These are phyloP conservation scores for Fraxinus greggii DNA, from an alignment of 305 asterid genomes.

Conservation along the genomic window DNA sequence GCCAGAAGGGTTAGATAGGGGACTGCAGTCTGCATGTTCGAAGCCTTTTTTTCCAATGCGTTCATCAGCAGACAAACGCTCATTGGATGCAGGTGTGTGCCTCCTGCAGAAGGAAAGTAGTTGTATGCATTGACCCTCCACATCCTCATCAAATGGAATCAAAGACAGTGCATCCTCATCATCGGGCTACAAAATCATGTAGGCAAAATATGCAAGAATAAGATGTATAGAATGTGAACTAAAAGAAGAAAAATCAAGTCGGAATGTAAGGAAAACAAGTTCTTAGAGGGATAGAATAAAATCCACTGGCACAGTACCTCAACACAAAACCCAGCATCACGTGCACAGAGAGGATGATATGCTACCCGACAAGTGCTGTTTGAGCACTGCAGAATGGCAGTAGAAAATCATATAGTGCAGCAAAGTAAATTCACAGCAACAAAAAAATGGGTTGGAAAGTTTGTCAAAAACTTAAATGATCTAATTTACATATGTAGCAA, in stretches of 20 bases:
- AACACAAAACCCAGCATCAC: conserved; percentile 96
- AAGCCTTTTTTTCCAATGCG: conserved; percentile 39
- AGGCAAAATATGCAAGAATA: conserved; percentile 12
- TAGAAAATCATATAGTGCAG: conserved; percentile 21
- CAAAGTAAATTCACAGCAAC: conserved; percentile 1
- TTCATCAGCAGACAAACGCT: conserved; percentile 51
- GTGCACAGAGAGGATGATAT: conserved; percentile 98
- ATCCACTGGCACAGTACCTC: conserved; percentile 56
- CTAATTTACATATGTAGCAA: conserved; percentile 13
- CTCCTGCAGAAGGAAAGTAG: conserved; percentile 85
- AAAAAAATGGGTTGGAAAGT: not conserved
- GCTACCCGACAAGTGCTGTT: conserved; percentile 79
- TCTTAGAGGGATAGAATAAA: conserved; percentile 8
- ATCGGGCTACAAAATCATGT: conserved; percentile 58
- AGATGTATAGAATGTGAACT: conserved; percentile 6
- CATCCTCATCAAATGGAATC: conserved; percentile 78
- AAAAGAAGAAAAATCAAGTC: conserved; percentile 1
- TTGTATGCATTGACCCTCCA: conserved; percentile 80
- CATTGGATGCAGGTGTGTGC: conserved; percentile 76
- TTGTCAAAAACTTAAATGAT: conserved; percentile 7
- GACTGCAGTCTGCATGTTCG: conserved; percentile 55
- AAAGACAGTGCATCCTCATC: conserved; percentile 74
- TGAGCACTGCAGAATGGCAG: conserved; percentile 68
- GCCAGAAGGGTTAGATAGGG: conserved; percentile 78
- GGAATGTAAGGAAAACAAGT: not conserved